Base-by-base conservation (phyloP, 305 asterid genomes). In the Caryopteris hybrid region DNA sequence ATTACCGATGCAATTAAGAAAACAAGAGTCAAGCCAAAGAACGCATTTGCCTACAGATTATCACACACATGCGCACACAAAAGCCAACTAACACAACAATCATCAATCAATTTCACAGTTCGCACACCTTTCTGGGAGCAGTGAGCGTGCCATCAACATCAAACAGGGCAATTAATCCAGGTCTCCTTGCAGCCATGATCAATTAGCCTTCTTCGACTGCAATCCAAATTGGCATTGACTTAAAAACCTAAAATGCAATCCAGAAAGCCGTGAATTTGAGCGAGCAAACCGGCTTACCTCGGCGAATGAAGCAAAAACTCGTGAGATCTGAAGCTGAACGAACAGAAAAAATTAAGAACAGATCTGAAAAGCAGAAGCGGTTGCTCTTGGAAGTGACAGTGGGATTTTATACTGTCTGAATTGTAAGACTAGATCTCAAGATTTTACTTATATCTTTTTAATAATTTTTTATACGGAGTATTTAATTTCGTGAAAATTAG, bases 81-180 rank as follows among this genome's bases (percentile, higher is more conserved):
- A 54, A 33, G 6, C 14, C 1, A 33, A n/a, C 50, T 8, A 7
- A n/a, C 33, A 42, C 20, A 9, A 7, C 16, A 25, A 43, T 14
- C 54, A 34, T 17, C 46, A 57, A 43, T 43, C 16, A 64, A 3
- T 36, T 7, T 1, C 31, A 25, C 31, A 25, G 31, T 36, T 16
- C 12, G 42, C 68, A 18, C 59, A 90, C 97, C 96, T 91, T 87
- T 42, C 97, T 74, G 1, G 99, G 96, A 64, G 96, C 93, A 33
- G 97, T 88, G 43, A 93, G 96, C 8, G 99, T 93, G 70, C 95
- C 99, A 75, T 93, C 99, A 61, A 94, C 96, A 75, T 94, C 99
- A 18, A 94, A 94, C 18, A 94, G 85, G 72, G 96, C 96, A 78
- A 94, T 86, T 36, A 84, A 79, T 12, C 96, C 96, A 78, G 97